Percentiles rank a stretch among this genome's conserved stretches.
phyloP scores from a whole-genome alignment of 176 grass and related monocot species.

The Phyllostachys edulis region DNA sequence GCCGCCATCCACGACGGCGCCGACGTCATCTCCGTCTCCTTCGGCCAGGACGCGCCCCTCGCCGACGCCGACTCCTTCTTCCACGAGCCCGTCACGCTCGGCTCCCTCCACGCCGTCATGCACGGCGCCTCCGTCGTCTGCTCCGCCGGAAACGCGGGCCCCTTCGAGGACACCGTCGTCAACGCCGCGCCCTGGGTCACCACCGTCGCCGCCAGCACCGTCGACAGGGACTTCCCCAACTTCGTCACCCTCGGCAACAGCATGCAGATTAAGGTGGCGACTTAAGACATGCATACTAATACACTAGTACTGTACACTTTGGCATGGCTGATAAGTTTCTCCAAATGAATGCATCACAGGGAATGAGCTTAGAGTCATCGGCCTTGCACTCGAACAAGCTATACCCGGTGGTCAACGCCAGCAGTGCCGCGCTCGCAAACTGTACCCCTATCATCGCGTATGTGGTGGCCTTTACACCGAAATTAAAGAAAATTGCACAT shows the following conservation, averaged over 20 bases:
- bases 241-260: slow-evolving; percentile 55
- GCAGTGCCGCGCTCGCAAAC: neutral
- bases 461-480: neutral
- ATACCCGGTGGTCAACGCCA: slow-evolving; percentile 39
- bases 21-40: slow-evolving; percentile 69
- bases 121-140: slow-evolving; percentile 56
- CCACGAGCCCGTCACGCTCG: slow-evolving; percentile 47
- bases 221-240: slow-evolving; percentile 68
- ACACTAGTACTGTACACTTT: no score
- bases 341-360: neutral
- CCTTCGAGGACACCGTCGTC: slow-evolving; percentile 33
- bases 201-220: slow-evolving; percentile 74
- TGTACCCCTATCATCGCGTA: neutral
- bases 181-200: slow-evolving; percentile 75
- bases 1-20: slow-evolving; percentile 68
- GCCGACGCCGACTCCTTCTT: neutral
- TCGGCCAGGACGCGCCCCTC: slow-evolving; percentile 40
- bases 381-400: slow-evolving; percentile 5
- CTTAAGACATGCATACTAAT: no score
- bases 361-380: slow-evolving; percentile 38
- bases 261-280: neutral
- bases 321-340: no score
- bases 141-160: slow-evolving; percentile 72
- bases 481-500: no score
- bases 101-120: slow-evolving; percentile 64